Evolutionary conservation across 2,329 filamentous ascomycete species (phyloP).

Genomic region (Neospermospora avenae): DNA sequence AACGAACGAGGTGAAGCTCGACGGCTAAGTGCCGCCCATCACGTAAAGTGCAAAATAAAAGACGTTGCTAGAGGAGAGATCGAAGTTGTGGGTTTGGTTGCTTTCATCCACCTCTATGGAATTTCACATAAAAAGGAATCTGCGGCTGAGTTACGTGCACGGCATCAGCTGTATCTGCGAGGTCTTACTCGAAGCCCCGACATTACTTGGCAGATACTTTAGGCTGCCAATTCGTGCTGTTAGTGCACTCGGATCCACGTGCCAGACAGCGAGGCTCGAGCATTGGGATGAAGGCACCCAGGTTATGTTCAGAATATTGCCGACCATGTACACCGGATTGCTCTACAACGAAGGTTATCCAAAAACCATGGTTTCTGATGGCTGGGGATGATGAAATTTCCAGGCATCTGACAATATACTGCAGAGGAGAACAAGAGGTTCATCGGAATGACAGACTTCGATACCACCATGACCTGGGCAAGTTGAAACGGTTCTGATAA

Average conservation of each 20-base stretch:
- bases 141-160: neutral
- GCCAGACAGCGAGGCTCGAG: neutral
- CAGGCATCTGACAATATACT: neutral
- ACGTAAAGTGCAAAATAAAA: neutral
- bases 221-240: neutral
- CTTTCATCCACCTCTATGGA: neutral
- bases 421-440: neutral
- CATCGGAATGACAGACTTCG: neutral
- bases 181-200: neutral
- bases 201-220: neutral
- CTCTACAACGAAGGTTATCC: neutral
- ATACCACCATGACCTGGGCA: too few relatives aligned
- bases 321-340: neutral
- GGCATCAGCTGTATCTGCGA: neutral
- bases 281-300: neutral
- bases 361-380: neutral
- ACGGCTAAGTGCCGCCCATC: neutral
- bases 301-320: conserved; percentile 1
- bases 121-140: neutral
- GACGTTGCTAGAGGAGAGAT: neutral
- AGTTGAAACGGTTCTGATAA: too few relatives aligned
- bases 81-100: neutral
- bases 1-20: neutral
- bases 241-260: neutral
- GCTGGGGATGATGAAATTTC: neutral